Evolutionary conservation across 768 basidiomycete genomes (phyloP), one percentile per base, ranked within the genome.

Genomic region (Exidia glandulosa): DNA sequence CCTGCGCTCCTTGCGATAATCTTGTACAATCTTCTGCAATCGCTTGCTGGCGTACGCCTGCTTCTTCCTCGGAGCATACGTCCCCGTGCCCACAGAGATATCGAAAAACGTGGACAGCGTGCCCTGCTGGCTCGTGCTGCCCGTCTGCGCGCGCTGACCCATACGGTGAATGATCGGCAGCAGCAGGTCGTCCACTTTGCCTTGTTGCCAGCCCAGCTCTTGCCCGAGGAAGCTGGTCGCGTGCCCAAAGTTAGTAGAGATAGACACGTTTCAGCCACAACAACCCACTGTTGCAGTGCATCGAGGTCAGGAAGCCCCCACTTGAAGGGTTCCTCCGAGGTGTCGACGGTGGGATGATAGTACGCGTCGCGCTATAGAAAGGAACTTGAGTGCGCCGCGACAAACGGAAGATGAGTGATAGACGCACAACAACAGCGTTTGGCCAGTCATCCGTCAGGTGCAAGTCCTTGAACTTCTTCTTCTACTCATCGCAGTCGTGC

Each of bases 301-400:
- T 96, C 92, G 2, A 99, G 81, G 69, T 98, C 96, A n/a, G 94
- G 92, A 63, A 94, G 75, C 3, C 91, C 94, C 95, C 95, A 99
- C 66, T 92, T 90, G 71, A 99, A 98, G 0, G 89, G 86, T 63
- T 97, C 94, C 59, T 93, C 86, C 1, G 93, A 95, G 37, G 83
- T 81, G 68, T 97, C 94, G 6, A 95, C 88, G 0, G 86, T 82
- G 0, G 95, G 95, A 67, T 93, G 84, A 68, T 89, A 88, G 71
- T 99, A 99, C 9, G 92, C 95, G 61, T 95, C 91, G 60, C 88
- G 77, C 93, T 96, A 68, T 47, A 57, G 23, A 12, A 50, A 54
- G 30, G 10, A 12, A 19, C 32, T 41, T 60, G 54, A 61, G 13
- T 36, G 58, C 57, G 31, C 54, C 36, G 3, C 3, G 29, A 37